Percentiles rank a stretch among this genome's conserved stretches.
phyloP scores from a whole-genome alignment of 2,329 filamentous ascomycete genomes.

The Alternaria sp. region DNA sequence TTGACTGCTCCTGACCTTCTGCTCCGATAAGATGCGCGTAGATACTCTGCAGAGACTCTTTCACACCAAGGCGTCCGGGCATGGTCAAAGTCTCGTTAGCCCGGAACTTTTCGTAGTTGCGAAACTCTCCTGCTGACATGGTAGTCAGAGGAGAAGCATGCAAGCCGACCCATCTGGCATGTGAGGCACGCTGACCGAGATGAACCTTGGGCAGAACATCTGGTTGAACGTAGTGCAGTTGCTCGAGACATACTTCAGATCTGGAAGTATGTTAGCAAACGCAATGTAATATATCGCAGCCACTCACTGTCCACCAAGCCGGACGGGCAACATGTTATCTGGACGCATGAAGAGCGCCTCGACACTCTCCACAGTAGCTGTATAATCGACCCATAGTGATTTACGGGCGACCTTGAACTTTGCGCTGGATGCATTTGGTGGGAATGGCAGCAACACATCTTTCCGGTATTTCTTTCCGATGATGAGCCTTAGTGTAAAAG shows the following conservation, averaged over 20 bases:
- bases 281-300: background rate
- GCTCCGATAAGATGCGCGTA: background rate
- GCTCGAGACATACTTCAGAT: background rate
- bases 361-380: background rate
- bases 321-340: background rate
- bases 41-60: background rate
- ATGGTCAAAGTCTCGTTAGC: background rate
- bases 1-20: background rate
- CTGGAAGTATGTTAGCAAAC: background rate
- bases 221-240: background rate
- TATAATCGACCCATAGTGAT: constrained; percentile 18
- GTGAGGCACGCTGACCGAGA: background rate
- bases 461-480: background rate
- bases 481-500: background rate
- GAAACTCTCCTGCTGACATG: background rate
- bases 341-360: background rate
- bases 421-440: background rate
- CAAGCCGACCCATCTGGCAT: background rate
- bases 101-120: background rate
- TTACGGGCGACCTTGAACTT: constrained; percentile 21
- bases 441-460: constrained; percentile 8
- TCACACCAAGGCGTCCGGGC: background rate
- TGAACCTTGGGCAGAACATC: background rate
- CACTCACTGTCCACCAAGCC: background rate
- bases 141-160: background rate